These are phyloP conservation scores for Penicillium hesseltinei DNA, from an alignment of 2,329 filamentous ascomycete species.

Conservation along the genomic window DNA sequence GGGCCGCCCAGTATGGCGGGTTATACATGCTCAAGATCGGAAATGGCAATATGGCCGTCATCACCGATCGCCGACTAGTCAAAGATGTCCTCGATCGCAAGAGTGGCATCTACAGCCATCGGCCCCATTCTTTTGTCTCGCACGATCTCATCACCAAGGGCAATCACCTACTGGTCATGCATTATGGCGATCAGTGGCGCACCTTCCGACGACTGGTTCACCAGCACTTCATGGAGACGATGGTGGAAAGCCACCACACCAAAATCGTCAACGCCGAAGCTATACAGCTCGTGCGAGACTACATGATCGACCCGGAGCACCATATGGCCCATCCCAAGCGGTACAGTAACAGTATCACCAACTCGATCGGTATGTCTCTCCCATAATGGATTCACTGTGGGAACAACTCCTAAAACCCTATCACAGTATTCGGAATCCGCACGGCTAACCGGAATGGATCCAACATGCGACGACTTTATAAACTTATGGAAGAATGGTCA, in stretches of 20 bases:
- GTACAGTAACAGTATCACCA: conserved; percentile 52
- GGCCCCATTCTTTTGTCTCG: conserved; percentile 38
- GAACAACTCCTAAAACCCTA: rapidly evolving
- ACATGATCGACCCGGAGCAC: conserved; percentile 40
- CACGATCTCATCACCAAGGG: conserved; percentile 1
- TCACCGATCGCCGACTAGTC: conserved; percentile 42
- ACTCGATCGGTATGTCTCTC: background rate
- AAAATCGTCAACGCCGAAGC: conserved; percentile 50
- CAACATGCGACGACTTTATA: background rate
- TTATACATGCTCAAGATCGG: conserved; percentile 42
- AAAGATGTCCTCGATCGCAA: conserved; percentile 49
- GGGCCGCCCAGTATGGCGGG: background rate
- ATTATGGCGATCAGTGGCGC: conserved; percentile 41
- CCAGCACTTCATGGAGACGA: conserved; percentile 46
- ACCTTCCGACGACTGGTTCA: conserved; percentile 48
- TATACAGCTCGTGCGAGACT: conserved; percentile 49
- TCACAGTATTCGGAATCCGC: conserved; percentile 2
- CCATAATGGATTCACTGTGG: rapidly evolving
- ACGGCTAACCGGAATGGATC: background rate
- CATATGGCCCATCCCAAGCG: conserved; percentile 51
- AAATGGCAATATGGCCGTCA: conserved; percentile 40
- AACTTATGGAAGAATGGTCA: conserved; percentile 6
- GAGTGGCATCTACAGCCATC: conserved; percentile 44
- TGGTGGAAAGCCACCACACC: background rate
- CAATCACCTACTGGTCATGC: conserved; percentile 4